phyloP scores from a whole-genome alignment of 2,329 filamentous ascomycete species.

The Sporothrix euskadiensis region DNA sequence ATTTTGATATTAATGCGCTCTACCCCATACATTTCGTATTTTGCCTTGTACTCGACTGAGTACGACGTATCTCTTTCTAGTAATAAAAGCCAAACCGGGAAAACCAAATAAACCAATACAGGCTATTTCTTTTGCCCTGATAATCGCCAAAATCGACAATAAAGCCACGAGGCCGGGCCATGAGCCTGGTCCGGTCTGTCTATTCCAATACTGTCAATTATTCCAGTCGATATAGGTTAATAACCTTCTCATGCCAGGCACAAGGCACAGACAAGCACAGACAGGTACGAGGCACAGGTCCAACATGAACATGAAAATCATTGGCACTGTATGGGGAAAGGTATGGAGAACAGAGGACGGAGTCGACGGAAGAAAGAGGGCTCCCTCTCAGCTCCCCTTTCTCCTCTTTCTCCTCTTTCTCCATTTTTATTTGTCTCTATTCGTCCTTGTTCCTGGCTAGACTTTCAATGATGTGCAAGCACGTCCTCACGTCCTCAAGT shows the following conservation, averaged over 20 bases:
- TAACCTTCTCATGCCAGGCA: neutral
- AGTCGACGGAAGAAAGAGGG: conserved; percentile 6
- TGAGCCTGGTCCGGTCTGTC: neutral
- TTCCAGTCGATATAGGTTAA: neutral
- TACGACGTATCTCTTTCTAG: no score
- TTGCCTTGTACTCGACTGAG: neutral
- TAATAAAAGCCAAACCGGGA: neutral
- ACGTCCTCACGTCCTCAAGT: no score
- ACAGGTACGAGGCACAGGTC: neutral
- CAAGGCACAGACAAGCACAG: conserved; percentile 1
- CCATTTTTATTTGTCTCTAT: no score
- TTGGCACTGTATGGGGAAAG: conserved; percentile 3
- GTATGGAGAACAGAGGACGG: neutral
- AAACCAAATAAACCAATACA: neutral
- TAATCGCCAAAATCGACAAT: neutral
- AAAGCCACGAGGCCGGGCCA: neutral
- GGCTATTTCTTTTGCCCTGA: neutral
- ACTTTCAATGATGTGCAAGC: neutral
- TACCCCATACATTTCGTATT: neutral
- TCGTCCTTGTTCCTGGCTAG: neutral
- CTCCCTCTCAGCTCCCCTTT: neutral
- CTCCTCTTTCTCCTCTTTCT: no score
- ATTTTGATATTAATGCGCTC: neutral
- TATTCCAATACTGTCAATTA: neutral
- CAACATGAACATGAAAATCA: neutral